Evolutionary conservation across 2,329 filamentous ascomycete species (phyloP), one percentile per base, ranked within the genome.

Genomic region (Cladorrhinum sp.): DNA sequence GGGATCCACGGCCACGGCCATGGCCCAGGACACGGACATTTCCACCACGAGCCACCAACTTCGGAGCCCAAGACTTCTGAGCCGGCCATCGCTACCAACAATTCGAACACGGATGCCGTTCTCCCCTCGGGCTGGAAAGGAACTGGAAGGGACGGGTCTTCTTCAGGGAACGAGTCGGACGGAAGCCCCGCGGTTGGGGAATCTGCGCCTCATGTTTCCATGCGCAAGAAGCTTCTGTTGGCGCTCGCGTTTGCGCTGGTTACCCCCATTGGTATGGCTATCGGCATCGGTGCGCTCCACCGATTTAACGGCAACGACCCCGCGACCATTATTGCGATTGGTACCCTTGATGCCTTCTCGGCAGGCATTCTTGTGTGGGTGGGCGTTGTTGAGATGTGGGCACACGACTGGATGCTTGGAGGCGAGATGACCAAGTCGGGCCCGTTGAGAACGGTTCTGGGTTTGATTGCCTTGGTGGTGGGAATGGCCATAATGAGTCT

Each of bases 341-440:
- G 89, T 0, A 91, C 88, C 0, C 77, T 93, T 1, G 86, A 93
- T 72, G 87, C 89, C 5, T 70, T 92, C 9, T 90, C 86, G 0
- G 88, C 90, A 0, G 90, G 90, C 26, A 90, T 94, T 50, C 78
- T 93, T 30, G 76, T 89, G n/a, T 93, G 90, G 88, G 89, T 92
- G 1, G 88, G 88, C 1, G 74, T 92, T 1, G 89, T 92, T 0
- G 89, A 92, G 75, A 92, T 93, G 88, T 87, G 87, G 84, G 87
- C 87, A 2, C 78, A 82, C 46, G 90, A 93, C 70, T 93, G 90
- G 90, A 82, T 88, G 67, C 75, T 85, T 68, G 77, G 77, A 1
- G 82, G 81, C 18, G 66, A 88, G 69, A 73, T 90, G 71, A 72
- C 81, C 16, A 74, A 82, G 28, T 80, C 86, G 0, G 72, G 80